A percentile compares a stretch with the other conserved stretches of the same genome.
Evolutionary conservation across 2,329 filamentous ascomycete genomes (phyloP).

Genomic region (Akanthomyces lecanii): DNA sequence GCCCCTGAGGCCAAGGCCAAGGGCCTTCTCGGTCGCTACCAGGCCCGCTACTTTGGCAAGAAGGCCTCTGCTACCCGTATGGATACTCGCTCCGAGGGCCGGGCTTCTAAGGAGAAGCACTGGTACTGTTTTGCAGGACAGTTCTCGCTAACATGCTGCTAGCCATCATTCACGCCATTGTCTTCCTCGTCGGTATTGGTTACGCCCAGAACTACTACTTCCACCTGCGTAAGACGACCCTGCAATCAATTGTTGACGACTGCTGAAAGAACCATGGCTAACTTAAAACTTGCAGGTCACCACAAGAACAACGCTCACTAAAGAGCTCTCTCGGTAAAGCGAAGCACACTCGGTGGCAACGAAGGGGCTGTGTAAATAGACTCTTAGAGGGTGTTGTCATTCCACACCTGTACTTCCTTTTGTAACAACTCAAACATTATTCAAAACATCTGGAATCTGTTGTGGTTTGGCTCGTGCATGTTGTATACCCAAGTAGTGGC

Average conservation of each 20-base stretch:
- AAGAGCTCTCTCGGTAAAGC: slow-evolving; percentile 29
- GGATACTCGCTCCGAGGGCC: slow-evolving; percentile 29
- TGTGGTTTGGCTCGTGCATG: background rate
- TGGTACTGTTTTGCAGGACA: slow-evolving; percentile 2
- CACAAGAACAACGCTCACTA: slow-evolving; percentile 99
- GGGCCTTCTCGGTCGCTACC: slow-evolving; percentile 84
- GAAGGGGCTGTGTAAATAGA: slow-evolving; percentile 40
- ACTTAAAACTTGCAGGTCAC: slow-evolving; percentile 63
- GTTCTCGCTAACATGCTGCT: slow-evolving; percentile 21
- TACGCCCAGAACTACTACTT: slow-evolving; percentile 99
- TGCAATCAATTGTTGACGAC: background rate
- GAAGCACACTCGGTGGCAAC: slow-evolving; percentile 15
- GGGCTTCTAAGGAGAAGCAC: slow-evolving; percentile 25
- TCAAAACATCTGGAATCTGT: slow-evolving; percentile 21
- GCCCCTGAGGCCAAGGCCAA: slow-evolving; percentile 79
- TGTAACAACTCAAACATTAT: slow-evolving; percentile 25
- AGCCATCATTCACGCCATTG: slow-evolving; percentile 89
- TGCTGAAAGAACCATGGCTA: slow-evolving; percentile 7
- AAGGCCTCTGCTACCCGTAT: slow-evolving; percentile 84
- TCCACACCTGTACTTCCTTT: slow-evolving; percentile 36
- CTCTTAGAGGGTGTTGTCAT: slow-evolving; percentile 32
- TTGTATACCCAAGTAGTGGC: background rate
- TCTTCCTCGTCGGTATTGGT: slow-evolving; percentile 71
- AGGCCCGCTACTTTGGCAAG: slow-evolving; percentile 91
- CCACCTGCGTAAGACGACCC: slow-evolving; percentile 76